phyloP scores from a whole-genome alignment of 495 filamentous ascomycete species.

The Monascus purpureus region DNA sequence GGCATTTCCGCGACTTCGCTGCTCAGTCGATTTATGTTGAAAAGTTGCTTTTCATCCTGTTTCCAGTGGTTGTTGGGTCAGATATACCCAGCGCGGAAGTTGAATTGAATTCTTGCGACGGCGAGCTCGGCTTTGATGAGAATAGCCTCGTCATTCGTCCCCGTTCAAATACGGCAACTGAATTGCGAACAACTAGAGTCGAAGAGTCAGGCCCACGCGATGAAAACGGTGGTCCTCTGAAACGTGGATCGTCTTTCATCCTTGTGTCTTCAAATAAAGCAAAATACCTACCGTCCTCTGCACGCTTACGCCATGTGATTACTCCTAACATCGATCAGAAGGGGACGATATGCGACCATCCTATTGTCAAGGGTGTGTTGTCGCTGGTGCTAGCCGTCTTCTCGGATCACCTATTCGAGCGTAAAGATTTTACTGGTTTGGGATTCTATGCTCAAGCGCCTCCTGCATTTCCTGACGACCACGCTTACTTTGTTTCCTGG shows the following conservation, averaged over 20 bases:
- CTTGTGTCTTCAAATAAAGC: constrained; percentile 60
- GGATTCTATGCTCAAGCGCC: constrained; percentile 81
- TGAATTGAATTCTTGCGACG: constrained; percentile 68
- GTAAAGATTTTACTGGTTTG: constrained; percentile 84
- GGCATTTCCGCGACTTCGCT: constrained; percentile 67
- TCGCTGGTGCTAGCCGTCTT: constrained; percentile 67
- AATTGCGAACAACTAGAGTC: constrained; percentile 56
- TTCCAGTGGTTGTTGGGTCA: constrained; percentile 71
- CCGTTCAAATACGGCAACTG: constrained; percentile 44
- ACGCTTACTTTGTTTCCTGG: constrained; percentile 89
- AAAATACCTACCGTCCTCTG: constrained; percentile 37
- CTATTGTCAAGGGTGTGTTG: constrained; percentile 58
- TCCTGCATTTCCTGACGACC: constrained; percentile 82
- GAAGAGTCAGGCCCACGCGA: constrained; percentile 33
- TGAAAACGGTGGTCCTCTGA: constrained; percentile 41
- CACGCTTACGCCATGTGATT: constrained; percentile 47
- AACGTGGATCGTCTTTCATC: constrained; percentile 78
- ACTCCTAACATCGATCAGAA: constrained; percentile 20
- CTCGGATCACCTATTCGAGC: constrained; percentile 62
- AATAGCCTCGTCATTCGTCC: constrained; percentile 71
- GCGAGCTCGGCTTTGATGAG: constrained; percentile 69
- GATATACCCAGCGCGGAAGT: constrained; percentile 68
- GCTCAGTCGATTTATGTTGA: constrained; percentile 63
- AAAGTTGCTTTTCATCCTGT: constrained; percentile 62
- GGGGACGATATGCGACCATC: constrained; percentile 44